These are phyloP conservation scores for Komagataella pastoris DNA, from an alignment of 805 yeast genomes.

Conservation along the genomic window DNA sequence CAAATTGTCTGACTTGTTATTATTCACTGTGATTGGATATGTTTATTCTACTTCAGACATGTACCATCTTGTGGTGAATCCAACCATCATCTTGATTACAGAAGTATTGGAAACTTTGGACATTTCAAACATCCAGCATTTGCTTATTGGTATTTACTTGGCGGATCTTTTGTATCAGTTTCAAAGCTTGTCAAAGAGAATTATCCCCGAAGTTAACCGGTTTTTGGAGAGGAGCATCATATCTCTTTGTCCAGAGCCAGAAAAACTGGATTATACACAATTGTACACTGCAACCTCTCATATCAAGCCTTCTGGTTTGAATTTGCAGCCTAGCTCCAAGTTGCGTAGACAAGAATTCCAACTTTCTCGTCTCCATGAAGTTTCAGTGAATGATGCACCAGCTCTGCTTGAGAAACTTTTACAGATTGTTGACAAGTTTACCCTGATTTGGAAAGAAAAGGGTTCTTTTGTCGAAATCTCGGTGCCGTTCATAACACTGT, in stretches of 20 bases:
- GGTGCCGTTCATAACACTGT: conserved; percentile 27
- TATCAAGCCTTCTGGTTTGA: conserved; percentile 7
- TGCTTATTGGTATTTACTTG: conserved; percentile 52
- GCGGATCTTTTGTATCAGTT: conserved; percentile 53
- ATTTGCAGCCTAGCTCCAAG: conserved; percentile 2
- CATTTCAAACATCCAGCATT: conserved; percentile 20
- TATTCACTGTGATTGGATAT: conserved; percentile 60
- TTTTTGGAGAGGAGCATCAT: conserved; percentile 42
- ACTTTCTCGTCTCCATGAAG: not conserved
- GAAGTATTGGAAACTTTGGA: conserved; percentile 39
- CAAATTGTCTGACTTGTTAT: conserved; percentile 42
- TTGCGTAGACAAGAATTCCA: not conserved
- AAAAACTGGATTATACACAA: conserved; percentile 8
- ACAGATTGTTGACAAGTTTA: conserved; percentile 17
- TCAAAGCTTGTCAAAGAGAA: conserved; percentile 72
- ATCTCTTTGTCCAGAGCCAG: conserved; percentile 25
- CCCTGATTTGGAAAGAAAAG: conserved; percentile 45
- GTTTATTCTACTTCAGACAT: conserved; percentile 92
- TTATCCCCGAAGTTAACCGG: conserved; percentile 61
- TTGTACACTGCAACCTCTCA: conserved; percentile 7
- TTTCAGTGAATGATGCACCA: conserved; percentile 3
- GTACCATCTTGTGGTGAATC: conserved; percentile 84
- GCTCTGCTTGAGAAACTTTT: conserved; percentile 21
- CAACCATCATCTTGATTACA: conserved; percentile 59
- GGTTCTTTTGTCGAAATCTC: conserved; percentile 48